phyloP scores from a whole-genome alignment of 2,329 filamentous ascomycete genomes.

The Ramichloridium luteum region DNA sequence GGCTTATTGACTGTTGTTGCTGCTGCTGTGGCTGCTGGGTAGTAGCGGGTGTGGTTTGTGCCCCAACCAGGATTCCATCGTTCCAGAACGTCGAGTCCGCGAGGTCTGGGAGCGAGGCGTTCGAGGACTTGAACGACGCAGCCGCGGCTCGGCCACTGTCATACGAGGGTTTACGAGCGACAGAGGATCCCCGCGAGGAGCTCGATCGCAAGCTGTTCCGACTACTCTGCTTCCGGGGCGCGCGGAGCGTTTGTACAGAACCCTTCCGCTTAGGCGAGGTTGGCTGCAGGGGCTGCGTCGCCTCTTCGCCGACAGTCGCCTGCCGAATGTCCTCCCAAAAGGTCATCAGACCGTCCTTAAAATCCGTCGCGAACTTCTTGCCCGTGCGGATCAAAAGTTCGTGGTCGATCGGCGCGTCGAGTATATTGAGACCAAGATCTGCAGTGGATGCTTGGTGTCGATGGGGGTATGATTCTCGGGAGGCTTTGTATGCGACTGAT shows the following conservation, averaged over 20 bases:
- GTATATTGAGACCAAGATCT: slow-evolving; percentile 14
- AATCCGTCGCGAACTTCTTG: slow-evolving; percentile 78
- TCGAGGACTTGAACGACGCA: slow-evolving; percentile 12
- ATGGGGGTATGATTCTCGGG: slow-evolving; percentile 18
- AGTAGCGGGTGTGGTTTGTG: slow-evolving; percentile 8
- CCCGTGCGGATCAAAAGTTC: slow-evolving; percentile 43
- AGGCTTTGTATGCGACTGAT: slow-evolving; percentile 2
- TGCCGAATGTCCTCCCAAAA: slow-evolving; percentile 93
- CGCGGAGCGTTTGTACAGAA: slow-evolving; percentile 16
- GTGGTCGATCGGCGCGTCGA: slow-evolving; percentile 32
- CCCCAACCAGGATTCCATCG: too few relatives aligned
- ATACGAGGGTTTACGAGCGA: slow-evolving; percentile 10
- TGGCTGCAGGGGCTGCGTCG: slow-evolving; percentile 46
- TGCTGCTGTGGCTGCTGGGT: too few relatives aligned
- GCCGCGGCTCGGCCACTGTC: slow-evolving; percentile 11
- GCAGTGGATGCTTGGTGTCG: slow-evolving; percentile 21
- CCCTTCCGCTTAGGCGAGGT: slow-evolving; percentile 13
- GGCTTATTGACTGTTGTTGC: too few relatives aligned
- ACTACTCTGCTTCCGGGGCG: slow-evolving; percentile 16
- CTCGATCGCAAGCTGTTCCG: slow-evolving; percentile 17
- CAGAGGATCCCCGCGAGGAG: slow-evolving; percentile 13
- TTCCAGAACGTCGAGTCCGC: slow-evolving; percentile 21
- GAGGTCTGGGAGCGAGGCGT: slow-evolving; percentile 17
- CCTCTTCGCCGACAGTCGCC: slow-evolving; percentile 91
- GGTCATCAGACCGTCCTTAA: slow-evolving; percentile 80